A percentile compares a stretch with the other conserved stretches of the same genome.
Conservation (phyloP, 805 yeast species). For the Ogataea minuta region DNA sequence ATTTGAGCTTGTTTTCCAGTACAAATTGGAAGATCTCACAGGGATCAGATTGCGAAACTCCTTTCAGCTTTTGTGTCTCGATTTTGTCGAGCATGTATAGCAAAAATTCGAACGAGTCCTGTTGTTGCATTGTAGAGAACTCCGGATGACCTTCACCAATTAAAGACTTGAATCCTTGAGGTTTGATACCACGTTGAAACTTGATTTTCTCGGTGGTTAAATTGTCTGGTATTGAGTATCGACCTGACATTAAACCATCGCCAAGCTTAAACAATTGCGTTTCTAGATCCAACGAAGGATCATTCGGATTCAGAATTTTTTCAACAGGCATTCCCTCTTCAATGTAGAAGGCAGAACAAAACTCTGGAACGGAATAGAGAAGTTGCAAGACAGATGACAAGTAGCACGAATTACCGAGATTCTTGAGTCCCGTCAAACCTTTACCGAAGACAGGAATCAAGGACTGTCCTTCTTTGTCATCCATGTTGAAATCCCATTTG, state of each 20-base stretch:
- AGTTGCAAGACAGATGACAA: constrained; percentile 78
- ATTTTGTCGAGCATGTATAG: constrained; percentile 62
- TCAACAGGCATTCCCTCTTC: constrained; percentile 36
- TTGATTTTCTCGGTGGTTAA: constrained; percentile 38
- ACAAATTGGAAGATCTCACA: constrained; percentile 62
- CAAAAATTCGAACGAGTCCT: constrained; percentile 92
- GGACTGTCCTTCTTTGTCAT: constrained; percentile 64
- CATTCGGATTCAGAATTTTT: constrained; percentile 32
- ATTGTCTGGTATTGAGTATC: constrained; percentile 63
- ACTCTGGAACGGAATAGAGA: constrained; percentile 47
- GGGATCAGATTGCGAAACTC: constrained; percentile 38
- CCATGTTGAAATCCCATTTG: constrained; percentile 89
- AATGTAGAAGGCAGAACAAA: constrained; percentile 39
- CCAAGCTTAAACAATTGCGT: constrained; percentile 77
- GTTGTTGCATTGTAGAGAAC: constrained; percentile 84
- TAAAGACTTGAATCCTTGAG: constrained; percentile 69
- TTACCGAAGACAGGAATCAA: constrained; percentile 69
- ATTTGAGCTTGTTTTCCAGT: constrained; percentile 59
- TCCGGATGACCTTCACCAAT: constrained; percentile 80
- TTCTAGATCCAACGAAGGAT: constrained; percentile 64
- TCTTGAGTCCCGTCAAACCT: constrained; percentile 79
- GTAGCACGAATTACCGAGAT: constrained; percentile 92
- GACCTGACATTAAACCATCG: constrained; percentile 74
- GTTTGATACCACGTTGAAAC: constrained; percentile 76
- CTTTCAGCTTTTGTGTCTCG: constrained; percentile 43